phyloP scores from a whole-genome alignment of 2,329 filamentous ascomycete genomes.

The Chrysoporthe deuterocubensis region DNA sequence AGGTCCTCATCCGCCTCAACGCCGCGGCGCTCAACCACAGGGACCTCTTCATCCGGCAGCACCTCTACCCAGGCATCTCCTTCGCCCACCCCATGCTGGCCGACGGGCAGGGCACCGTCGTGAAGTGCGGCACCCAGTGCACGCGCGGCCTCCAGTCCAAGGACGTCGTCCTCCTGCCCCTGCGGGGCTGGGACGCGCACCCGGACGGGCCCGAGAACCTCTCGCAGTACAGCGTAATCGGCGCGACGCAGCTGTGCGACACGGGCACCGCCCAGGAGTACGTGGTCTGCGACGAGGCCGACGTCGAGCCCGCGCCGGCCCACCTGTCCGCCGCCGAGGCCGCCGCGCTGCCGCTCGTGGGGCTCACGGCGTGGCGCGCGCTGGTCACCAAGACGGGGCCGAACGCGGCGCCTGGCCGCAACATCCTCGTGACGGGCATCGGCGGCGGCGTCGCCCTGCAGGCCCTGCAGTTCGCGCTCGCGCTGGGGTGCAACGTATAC shows the following conservation, averaged over 20 bases:
- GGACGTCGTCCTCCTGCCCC: conserved; percentile 72
- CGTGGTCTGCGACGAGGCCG: conserved; percentile 67
- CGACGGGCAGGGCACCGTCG: conserved; percentile 80
- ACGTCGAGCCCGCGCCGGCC: conserved; percentile 75
- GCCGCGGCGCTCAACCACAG: conserved; percentile 91
- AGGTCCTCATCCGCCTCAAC: conserved; percentile 76
- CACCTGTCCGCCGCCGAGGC: conserved; percentile 77
- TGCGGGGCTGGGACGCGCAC: conserved; percentile 74
- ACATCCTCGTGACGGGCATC: conserved; percentile 87
- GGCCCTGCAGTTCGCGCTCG: conserved; percentile 78
- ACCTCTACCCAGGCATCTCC: conserved; percentile 84
- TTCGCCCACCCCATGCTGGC: conserved; percentile 80
- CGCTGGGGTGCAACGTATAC: conserved; percentile 75
- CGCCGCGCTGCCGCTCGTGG: conserved; percentile 83
- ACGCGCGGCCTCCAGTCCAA: conserved; percentile 36
- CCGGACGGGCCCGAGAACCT: conserved; percentile 74
- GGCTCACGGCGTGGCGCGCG: conserved; percentile 87
- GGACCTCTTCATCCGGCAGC: conserved; percentile 91
- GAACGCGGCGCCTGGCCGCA: conserved; percentile 66
- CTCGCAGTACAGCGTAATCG: conserved; percentile 65
- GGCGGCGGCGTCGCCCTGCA: conserved; percentile 89
- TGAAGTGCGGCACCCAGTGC: conserved; percentile 57
- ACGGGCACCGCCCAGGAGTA: conserved; percentile 78
- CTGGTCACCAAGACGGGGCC: conserved; percentile 74
- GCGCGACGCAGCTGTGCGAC: conserved; percentile 67